Base-by-base conservation (phyloP, 1,139 yeast species). In the Yamadazyma sp. region DNA sequence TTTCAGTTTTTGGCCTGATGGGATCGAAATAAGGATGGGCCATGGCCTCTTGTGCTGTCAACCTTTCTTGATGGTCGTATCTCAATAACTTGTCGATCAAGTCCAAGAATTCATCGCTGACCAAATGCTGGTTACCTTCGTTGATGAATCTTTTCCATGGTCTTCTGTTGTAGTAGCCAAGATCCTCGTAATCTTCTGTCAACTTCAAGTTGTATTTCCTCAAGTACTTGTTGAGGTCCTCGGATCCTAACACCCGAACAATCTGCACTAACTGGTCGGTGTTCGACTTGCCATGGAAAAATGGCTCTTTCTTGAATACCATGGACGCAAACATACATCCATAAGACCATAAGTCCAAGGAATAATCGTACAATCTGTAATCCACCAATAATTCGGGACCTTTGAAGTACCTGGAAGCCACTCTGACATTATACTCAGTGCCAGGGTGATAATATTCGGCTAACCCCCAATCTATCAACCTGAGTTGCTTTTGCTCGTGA, bases 241-340 rank as follows among this genome's bases (percentile, higher is more conserved):
- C 91, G 9, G 96, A 87, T 14, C 99, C 99, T 51, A 94, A 73
- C 0, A 94, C 96, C 51, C 92, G 77, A 3, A 92, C 96, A 49
- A 94, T 92, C 62, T 92, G 95, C 38, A 94, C 95, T 54, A 94
- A 73, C 66, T 94, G 99, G 64, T 94, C 98, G 40, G 92, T 87
- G 64, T 94, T 94, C 32, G 96, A 88, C 48, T 87, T 86, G 26
- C 98, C 98, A 59, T 91, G 96, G 77, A 94, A 94, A 56, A 94
- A 91, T 3, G 98, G 98, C 57, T 94, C 99, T 62, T 88, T 91
- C 62, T 87, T 85, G 68, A 92, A 92, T 24, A 92, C 85, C 77
- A 94, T 87, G 12, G 97, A 87, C n/a, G 98, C 98, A 48, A 92
- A 70, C 92, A 91, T 91, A 46, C 98, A 95, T 30, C 99, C 99